Percentiles rank a stretch among this genome's conserved stretches.
Evolutionary conservation across 2,329 filamentous ascomycete species (phyloP).

Genomic region (Penicillium sp.): DNA sequence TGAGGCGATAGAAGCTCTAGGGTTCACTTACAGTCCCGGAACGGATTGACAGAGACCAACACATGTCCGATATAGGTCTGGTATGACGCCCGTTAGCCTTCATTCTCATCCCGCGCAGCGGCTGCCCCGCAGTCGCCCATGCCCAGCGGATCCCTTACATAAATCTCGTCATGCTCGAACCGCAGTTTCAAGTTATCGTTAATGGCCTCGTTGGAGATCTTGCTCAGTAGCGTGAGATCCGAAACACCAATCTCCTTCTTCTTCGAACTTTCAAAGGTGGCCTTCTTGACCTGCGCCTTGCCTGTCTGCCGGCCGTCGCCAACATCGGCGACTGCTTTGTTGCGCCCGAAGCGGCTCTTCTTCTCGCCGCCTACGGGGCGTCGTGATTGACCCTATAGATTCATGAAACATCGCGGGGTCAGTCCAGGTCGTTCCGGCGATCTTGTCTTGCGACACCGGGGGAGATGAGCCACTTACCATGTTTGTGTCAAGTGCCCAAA

Average conservation of each 20-base stretch:
- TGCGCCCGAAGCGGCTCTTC: slow-evolving; percentile 47
- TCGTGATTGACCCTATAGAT: slow-evolving; percentile 45
- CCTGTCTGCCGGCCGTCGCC: slow-evolving; percentile 50
- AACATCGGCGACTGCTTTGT: slow-evolving; percentile 45
- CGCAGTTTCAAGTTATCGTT: slow-evolving; percentile 99
- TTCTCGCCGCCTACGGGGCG: slow-evolving; percentile 47
- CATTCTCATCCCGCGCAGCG: slow-evolving; percentile 17
- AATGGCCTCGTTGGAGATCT: slow-evolving; percentile 98
- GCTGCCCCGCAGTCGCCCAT: slow-evolving; percentile 17
- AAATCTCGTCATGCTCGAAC: slow-evolving; percentile 96
- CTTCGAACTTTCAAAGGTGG: slow-evolving; percentile 91
- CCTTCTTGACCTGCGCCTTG: slow-evolving; percentile 82
- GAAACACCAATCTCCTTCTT: slow-evolving; percentile 99
- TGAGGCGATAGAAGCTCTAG: background rate
- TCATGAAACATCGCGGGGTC: slow-evolving; percentile 17
- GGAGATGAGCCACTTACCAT: slow-evolving; percentile 1
- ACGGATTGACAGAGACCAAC: slow-evolving; percentile 97
- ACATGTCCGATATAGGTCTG: slow-evolving; percentile 99
- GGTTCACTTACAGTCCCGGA: slow-evolving; percentile 72
- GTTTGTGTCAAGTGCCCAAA: slow-evolving; percentile 30
- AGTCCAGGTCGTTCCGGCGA: slow-evolving; percentile 11
- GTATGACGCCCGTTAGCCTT: slow-evolving; percentile 17
- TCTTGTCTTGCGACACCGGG: slow-evolving; percentile 1
- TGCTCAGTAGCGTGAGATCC: slow-evolving; percentile 94
- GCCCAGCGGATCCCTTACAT: slow-evolving; percentile 55